Conservation (phyloP, 208 protist genomes). For the Jaenimonas drosophilae region DNA sequence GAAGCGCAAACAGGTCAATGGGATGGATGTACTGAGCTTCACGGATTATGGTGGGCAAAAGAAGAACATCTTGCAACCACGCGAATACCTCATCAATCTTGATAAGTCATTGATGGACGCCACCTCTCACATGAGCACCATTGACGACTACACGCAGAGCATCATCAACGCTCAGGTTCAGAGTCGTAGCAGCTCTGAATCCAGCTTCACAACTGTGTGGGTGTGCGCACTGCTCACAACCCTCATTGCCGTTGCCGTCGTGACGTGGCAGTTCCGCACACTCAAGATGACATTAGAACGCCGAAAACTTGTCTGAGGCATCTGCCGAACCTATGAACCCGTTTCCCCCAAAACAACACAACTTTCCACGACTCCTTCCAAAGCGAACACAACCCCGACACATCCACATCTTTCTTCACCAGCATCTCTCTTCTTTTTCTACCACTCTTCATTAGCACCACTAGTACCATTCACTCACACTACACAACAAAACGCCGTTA, state of each 20-base stretch:
- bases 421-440: constrained; percentile 1
- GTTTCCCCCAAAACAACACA: constrained; percentile 1
- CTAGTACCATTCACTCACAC: constrained; percentile 1
- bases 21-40: constrained; percentile 55
- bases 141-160: no score
- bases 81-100: constrained; percentile 37
- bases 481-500: constrained; percentile 17
- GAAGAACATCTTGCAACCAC: constrained; percentile 45
- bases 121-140: no score
- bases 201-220: constrained; percentile 73
- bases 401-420: neutral
- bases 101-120: constrained; percentile 13
- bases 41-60: constrained; percentile 43
- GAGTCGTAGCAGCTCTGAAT: constrained; percentile 62
- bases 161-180: constrained; percentile 15
- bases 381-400: neutral
- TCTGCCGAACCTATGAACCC: neutral
- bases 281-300: constrained; percentile 53
- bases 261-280: constrained; percentile 55
- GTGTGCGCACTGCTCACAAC: constrained; percentile 39
- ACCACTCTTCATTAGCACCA: neutral
- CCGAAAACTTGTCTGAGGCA: constrained; percentile 41
- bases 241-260: constrained; percentile 16
- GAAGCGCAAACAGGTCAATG: constrained; percentile 27
- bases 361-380: constrained; percentile 1